phyloP scores from a whole-genome alignment of 768 basidiomycete genomes.

The Kockovaella imperatae region DNA sequence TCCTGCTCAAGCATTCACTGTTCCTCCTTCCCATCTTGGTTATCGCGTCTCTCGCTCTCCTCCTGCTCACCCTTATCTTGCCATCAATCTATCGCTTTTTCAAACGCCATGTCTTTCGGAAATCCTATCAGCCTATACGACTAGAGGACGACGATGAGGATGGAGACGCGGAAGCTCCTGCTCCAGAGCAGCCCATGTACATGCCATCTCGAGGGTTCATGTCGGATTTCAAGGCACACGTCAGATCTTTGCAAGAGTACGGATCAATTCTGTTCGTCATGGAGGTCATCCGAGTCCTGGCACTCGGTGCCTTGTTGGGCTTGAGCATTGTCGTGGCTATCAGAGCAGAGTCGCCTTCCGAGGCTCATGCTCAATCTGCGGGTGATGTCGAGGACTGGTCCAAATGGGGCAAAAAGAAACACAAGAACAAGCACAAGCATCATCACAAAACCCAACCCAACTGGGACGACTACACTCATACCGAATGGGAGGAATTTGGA shows the following conservation, averaged over 20 bases:
- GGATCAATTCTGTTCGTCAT: conserved; percentile 49
- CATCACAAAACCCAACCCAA: conserved; percentile 33
- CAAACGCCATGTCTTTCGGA: conserved; percentile 2
- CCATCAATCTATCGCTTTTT: conserved; percentile 24
- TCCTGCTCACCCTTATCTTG: conserved; percentile 43
- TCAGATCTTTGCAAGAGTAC: conserved; percentile 49
- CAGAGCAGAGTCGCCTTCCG: conserved; percentile 39
- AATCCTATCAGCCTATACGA: conserved; percentile 18
- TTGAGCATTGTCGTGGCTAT: conserved; percentile 51
- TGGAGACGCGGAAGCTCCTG: conserved; percentile 8
- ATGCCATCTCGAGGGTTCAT: conserved; percentile 40
- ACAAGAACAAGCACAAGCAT: conserved; percentile 36
- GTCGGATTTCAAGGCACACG: conserved; percentile 47
- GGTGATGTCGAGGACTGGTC: conserved; percentile 3
- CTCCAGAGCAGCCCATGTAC: conserved; percentile 13
- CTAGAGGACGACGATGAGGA: conserved; percentile 24
- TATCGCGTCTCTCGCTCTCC: conserved; percentile 42
- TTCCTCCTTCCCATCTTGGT: conserved; percentile 47
- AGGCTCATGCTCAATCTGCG: neutral
- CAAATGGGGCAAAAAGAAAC: conserved; percentile 20
- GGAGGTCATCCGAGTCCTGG: conserved; percentile 50
- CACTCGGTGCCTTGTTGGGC: conserved; percentile 50
- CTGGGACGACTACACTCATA: conserved; percentile 34
- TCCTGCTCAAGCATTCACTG: conserved; percentile 32
- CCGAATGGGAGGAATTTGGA: conserved; percentile 41